phyloP scores from a whole-genome alignment of 73 alveolate species.

The Paraurostyla sp. region DNA sequence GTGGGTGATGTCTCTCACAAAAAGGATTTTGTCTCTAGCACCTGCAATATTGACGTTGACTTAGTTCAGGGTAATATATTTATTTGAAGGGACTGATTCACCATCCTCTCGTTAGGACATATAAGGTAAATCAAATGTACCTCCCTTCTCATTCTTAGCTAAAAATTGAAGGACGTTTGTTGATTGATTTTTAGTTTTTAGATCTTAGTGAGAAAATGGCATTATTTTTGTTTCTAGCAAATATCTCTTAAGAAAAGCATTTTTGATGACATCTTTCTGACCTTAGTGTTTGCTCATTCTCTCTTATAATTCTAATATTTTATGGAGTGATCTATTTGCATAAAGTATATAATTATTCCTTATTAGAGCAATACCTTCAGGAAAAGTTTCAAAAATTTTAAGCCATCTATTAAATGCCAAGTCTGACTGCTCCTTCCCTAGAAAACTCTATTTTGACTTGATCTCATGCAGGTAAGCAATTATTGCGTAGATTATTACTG shows the following conservation, averaged over 20 bases:
- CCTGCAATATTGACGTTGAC: conserved; percentile 46
- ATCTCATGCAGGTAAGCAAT: conserved; percentile 5
- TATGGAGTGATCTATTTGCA: not conserved
- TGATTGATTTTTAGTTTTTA: not conserved
- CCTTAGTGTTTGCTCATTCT: no score
- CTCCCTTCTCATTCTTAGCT: conserved; percentile 47
- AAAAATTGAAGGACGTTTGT: conserved; percentile 15
- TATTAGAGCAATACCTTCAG: conserved; percentile 52
- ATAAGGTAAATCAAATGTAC: conserved; percentile 14
- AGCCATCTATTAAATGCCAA: conserved; percentile 55
- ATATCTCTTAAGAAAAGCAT: not conserved
- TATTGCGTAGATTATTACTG: not conserved
- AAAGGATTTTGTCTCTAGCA: conserved; percentile 15
- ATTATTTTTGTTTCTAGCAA: conserved; percentile 1
- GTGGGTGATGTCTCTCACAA: conserved; percentile 50
- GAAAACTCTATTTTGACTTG: not conserved
- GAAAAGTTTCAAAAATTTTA: conserved; percentile 53
- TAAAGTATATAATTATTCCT: conserved; percentile 34
- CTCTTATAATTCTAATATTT: conserved; percentile 9
- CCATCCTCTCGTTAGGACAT: not conserved
- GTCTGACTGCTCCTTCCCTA: conserved; percentile 17
- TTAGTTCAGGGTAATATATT: conserved; percentile 32
- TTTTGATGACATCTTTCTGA: not conserved
- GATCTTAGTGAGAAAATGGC: conserved; percentile 9
- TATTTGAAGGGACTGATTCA: not conserved